Evolutionary conservation across 176 grass and related monocot species (phyloP), one percentile per base, ranked within the genome.

Genomic region (Puccinellia tenuiflora): DNA sequence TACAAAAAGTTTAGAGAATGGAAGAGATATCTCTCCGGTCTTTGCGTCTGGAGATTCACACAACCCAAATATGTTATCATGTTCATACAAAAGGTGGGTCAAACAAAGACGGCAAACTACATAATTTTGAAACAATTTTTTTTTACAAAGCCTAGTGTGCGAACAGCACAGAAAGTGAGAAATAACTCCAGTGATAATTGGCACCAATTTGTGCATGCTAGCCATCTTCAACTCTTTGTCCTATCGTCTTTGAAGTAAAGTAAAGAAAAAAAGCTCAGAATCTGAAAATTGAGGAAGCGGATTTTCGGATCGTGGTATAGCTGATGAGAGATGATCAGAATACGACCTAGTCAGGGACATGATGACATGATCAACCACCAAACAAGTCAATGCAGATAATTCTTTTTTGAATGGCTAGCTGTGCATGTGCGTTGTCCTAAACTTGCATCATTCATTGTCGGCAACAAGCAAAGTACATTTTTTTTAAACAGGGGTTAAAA

Each of bases 381-480:
- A 75, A 85, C 30, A 88, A 80, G 81, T 75, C 81, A 80, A 76
- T 68, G 59, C 48, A 48, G 24, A 82, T 69, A 57, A 28, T 50
- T 48, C 81, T 75, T 68, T 88, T 88, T 75, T 85, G 87, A 76
- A 80, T 80, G 76, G 56, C 56, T 5, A 60, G 52, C 80, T 78
- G 63, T 88, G 68, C 40, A 18, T 33, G 22, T 71, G 76, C 30
- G 57, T 54, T 85, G 81, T 88, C 86, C 52, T 85, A 50, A 75
- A 85, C 76, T 80, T 85, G 76, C 81, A 85, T 88, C 81, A 88
- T 47, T 88, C 80, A 50, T 75, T 84, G 82, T 84, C 81, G 28
- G 82, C 82, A 85, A 68, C 47, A 88, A 85, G 82, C 37, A 68
- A 84, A 82, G 16, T 52, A 29, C 22, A 50, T 76, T 57, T n/a